Evolutionary conservation across 331 rosid genomes (phyloP).

Genomic region (Telfairia occidentalis): DNA sequence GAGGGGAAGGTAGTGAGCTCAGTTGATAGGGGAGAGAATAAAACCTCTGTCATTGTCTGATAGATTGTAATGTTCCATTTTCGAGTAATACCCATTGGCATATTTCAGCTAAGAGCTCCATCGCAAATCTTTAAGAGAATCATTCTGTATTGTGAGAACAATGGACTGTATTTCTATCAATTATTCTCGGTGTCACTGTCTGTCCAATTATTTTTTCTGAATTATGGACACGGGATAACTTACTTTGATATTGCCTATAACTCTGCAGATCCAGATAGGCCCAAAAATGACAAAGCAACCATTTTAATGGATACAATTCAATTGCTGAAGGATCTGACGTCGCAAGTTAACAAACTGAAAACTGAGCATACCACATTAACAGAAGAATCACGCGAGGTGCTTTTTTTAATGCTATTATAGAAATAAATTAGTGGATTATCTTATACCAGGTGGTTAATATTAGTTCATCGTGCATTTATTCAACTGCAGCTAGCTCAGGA

Average conservation of each 20-base stretch:
- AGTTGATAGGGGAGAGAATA: background rate
- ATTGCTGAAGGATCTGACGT: constrained; percentile 75
- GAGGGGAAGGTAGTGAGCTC: background rate
- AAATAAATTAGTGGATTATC: background rate
- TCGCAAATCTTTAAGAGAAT: background rate
- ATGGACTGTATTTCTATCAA: background rate
- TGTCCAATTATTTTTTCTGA: background rate
- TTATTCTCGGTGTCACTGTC: background rate
- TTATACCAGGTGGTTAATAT: background rate
- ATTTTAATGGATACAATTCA: constrained; percentile 64
- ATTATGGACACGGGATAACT: background rate
- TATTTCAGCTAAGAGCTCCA: background rate
- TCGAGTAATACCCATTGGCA: background rate
- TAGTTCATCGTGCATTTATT: constrained; percentile 13
- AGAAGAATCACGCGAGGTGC: constrained; percentile 88
- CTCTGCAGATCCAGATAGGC: constrained; percentile 79
- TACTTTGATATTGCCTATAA: background rate
- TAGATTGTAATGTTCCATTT: background rate
- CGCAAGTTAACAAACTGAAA: constrained; percentile 67
- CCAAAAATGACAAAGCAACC: constrained; percentile 86
- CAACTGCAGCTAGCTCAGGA: constrained; percentile 34
- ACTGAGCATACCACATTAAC: constrained; percentile 42
- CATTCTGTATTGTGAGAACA: background rate
- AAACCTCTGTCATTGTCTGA: background rate
- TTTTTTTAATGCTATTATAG: background rate